Percentiles rank a stretch among this genome's conserved stretches.
Evolutionary conservation across 2,329 filamentous ascomycete genomes (phyloP).

Genomic region (Calonectria henricotiae): DNA sequence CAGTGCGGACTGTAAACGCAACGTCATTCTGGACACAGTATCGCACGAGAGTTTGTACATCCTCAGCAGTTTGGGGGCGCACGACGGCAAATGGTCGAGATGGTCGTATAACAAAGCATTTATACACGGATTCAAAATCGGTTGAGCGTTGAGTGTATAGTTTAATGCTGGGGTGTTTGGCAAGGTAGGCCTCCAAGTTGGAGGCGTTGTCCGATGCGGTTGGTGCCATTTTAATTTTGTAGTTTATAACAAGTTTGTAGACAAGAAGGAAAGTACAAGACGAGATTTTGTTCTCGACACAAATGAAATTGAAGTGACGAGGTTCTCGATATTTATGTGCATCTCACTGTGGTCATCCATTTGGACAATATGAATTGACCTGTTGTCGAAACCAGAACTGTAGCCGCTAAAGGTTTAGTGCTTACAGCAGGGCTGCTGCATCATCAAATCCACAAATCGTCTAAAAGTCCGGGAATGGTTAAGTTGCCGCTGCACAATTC

Average conservation of each 20-base stretch:
- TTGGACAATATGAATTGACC: background rate
- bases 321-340: too few species aligned
- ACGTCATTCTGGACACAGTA: background rate
- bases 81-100: background rate
- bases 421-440: background rate
- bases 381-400: too few species aligned
- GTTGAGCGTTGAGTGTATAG: background rate
- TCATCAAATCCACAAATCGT: background rate
- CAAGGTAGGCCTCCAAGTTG: background rate
- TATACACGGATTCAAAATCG: background rate
- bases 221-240: background rate
- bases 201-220: background rate
- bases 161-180: background rate
- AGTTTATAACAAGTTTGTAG: background rate
- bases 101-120: background rate
- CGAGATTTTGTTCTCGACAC: background rate
- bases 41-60: slow-evolving; percentile 22
- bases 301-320: background rate
- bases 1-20: slow-evolving; percentile 26
- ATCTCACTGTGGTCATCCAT: background rate
- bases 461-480: slow-evolving; percentile 8
- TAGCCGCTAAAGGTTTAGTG: background rate
- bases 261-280: background rate
- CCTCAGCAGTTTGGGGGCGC: slow-evolving; percentile 2
- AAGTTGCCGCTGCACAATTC: background rate